Evolutionary conservation across 2,329 filamentous ascomycete genomes (phyloP).

Genomic region (Dothidotthia symphoricarpi): DNA sequence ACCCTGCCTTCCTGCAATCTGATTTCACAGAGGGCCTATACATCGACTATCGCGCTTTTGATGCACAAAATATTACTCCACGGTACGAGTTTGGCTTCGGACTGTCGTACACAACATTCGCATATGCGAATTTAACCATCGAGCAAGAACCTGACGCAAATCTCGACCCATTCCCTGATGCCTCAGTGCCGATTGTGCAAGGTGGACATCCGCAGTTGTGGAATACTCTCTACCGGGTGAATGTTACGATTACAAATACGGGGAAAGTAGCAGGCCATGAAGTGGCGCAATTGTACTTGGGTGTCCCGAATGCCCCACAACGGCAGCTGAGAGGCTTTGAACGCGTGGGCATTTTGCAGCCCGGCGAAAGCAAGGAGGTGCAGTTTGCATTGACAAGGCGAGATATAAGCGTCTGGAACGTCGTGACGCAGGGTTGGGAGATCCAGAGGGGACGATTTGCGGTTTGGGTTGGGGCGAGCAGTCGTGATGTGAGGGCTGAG

Average conservation of each 20-base stretch:
- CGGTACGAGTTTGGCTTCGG: slow-evolving; percentile 80
- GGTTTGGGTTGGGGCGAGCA: slow-evolving; percentile 39
- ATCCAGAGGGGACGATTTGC: slow-evolving; percentile 28
- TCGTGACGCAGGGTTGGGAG: slow-evolving; percentile 73
- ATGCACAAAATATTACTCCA: slow-evolving; percentile 61
- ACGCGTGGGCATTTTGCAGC: slow-evolving; percentile 62
- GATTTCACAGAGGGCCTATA: slow-evolving; percentile 74
- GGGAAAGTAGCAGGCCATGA: slow-evolving; percentile 64
- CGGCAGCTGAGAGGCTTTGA: slow-evolving; percentile 74
- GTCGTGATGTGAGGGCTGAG: slow-evolving; percentile 32
- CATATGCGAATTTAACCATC: slow-evolving; percentile 64
- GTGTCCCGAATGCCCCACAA: slow-evolving; percentile 60
- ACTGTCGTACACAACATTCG: slow-evolving; percentile 71
- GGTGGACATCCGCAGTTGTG: slow-evolving; percentile 54
- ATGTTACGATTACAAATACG: slow-evolving; percentile 67
- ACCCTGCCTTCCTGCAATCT: slow-evolving; percentile 66
- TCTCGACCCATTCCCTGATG: slow-evolving; percentile 10
- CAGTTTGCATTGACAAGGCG: slow-evolving; percentile 66
- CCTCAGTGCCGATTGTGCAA: slow-evolving; percentile 23
- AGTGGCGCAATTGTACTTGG: slow-evolving; percentile 70
- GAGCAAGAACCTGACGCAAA: slow-evolving; percentile 48
- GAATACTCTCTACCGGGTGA: slow-evolving; percentile 65
- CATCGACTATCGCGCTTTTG: slow-evolving; percentile 77
- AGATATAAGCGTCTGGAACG: slow-evolving; percentile 85
- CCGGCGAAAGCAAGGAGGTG: slow-evolving; percentile 65